Evolutionary conservation across 371 early-diverging fungal genomes (phyloP), one percentile per base, ranked within the genome.

Genomic region (Rhizomucor miehei): DNA sequence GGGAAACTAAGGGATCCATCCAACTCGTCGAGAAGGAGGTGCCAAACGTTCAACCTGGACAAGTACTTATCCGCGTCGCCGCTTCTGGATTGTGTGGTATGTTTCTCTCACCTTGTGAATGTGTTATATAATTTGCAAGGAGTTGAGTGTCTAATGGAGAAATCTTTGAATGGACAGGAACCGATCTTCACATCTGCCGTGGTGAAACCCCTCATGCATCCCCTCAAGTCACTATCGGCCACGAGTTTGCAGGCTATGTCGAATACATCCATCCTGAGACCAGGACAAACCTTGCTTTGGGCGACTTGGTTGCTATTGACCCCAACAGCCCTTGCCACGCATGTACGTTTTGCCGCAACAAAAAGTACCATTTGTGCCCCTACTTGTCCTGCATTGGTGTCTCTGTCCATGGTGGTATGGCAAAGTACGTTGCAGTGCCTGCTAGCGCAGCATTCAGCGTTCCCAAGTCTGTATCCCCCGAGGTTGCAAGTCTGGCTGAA

Each of bases 41-140:
- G 14, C 80, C 80, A 3, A 46, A 37, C 14, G 11, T 81, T 23
- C 57, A 67, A 34, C 57, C 80, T n/a, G 82, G 80, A 29, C 55
- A 79, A 20, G 54, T 80, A 1, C 59, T 82, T 23, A 50, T 82
- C 46, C 71, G 66, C 23, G 82, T 82, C 1, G 80, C 76, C 12
- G 80, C 82, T 5, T 82, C 80, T 21, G 82, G 82, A 13, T 65
- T 82, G 40, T 82, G 82, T 57, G 82, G 80, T 75, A 69, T 57
- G 57, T 40, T 21, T 3, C 16, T 20, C 9, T 44, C 3, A 14
- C 19, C 13, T 4, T n/a, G n/a, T n/a, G n/a, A n/a, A n/a, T n/a
- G n/a, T n/a, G n/a, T n/a, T n/a, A n/a, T n/a, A n/a, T n/a, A n/a
- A n/a, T n/a, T n/a, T n/a, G n/a, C n/a, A n/a, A n/a, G n/a, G 16